Base-by-base conservation (phyloP, 2,329 filamentous ascomycete genomes). In the Periconia sp. region DNA sequence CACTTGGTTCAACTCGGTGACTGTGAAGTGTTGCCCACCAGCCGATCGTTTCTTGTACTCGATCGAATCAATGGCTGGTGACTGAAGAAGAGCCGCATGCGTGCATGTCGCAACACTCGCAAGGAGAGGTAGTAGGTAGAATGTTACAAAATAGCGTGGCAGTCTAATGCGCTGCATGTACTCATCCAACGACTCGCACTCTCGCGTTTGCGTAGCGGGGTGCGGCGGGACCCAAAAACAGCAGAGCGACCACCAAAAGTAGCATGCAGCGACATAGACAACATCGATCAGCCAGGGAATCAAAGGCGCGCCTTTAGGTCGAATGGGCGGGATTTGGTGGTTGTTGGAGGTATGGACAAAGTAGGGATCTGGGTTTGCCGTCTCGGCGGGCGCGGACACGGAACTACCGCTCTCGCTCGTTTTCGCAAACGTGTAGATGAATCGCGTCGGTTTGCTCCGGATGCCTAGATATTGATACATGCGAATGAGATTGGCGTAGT, bases 381-480 rank as follows among this genome's bases (percentile, higher is more conserved):
- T 3, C 8, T 27, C 23, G 5, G 23, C 23, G 23, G 23, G 8
- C 23, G 8, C 8, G 23, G 23, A 3, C 23, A 27, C 8, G 8
- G 23, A 27, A 27, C 23, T 27, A 8, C 23, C 23, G 23, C 5
- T 31, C 27, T 43, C 45, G n/a, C 50, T 53, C 20, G 45, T 59
- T 47, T 66, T 74, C 11, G 80, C 75, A 53, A 85, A 82, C 40
- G 76, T 76, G 63, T 81, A 86, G 2, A 84, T 66, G 58, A 85
- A 85, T 15, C 73, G 75, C 50, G 82, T 76, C 13, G 76, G 71
- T 41, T 78, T 75, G 54, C 83, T 81, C 6, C 70, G 69, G 13
- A 86, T 73, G 2, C 73, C 76, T 3, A 87, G 69, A 57, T 83
- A 74, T 23, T 80, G 73, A 65, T 86, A 86, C 79, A 87, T 81